Evolutionary conservation across 495 filamentous ascomycete genomes (phyloP), one percentile per base, ranked within the genome.

Genomic region (Viridothelium virens): DNA sequence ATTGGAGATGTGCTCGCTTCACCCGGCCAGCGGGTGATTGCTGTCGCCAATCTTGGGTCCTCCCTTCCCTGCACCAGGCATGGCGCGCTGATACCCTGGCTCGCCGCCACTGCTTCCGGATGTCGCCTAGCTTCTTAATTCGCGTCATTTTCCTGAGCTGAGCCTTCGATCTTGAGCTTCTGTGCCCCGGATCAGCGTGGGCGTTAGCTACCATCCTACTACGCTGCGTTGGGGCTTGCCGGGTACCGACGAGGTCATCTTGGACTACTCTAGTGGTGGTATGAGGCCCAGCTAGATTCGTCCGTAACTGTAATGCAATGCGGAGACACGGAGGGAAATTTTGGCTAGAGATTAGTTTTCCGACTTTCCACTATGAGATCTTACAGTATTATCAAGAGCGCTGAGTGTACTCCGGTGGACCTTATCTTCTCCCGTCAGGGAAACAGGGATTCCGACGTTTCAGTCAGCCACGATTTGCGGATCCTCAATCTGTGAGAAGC

Each of bases 1-100:
- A 9, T 36, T 53, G n/a, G n/a, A 18, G 31, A 36, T 3, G 2
- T 59, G 53, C 31, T 59, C 53, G 53, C 25, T 59, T 59, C 7
- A 33, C 53, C 53, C 14, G 31, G 53, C n/a, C 53, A 59, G 36
- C 53, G 53, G 53, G 53, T 59, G 25, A 36, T 33, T 59, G 53
- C 53, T 10, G 53, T 59, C n/a, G 53, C 7, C 5, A 10, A 36
- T 36, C 53, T n/a, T 36, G 6, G 31, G 53, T 31, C 53, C 53
- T 59, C 6, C 53, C 6, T 36, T 25, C 25, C 25, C 25, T 25
- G 25, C 25, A 25, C 25, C 25, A 25, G 25, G 25, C 18, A 6
- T 18, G 36, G 53, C 33, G 33, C 53, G 31, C n/a, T 36, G 25
- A 25, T 25, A 25, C 14, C 53, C 53, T 36, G 33, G 53, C n/a